Evolutionary conservation across 1,284 basidiomycete genomes (phyloP), one percentile per base, ranked within the genome.

Genomic region (Cryptococcus depauperatus): DNA sequence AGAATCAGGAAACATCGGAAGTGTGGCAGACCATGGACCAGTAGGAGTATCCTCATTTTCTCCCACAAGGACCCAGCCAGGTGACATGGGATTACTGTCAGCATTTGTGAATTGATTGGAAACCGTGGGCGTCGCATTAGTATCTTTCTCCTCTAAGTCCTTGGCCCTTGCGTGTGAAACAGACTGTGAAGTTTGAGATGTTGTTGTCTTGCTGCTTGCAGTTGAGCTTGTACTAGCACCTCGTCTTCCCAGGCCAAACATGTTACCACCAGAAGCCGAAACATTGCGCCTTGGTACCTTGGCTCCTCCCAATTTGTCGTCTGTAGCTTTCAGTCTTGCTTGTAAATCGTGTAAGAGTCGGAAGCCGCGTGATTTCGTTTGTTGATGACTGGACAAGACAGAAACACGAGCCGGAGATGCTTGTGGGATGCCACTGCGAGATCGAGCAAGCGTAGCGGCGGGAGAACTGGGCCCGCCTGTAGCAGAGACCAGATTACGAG

Each of bases 1-100:
- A 2, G 57, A 62, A 3, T 30, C 16, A 3, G 53, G 59, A 28
- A 64, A 62, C 8, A 44, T 41, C 9, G 16, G 41, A 6, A 44
- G 28, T 37, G 30, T 38, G 41, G 37, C 44, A 18, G 25, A 25
- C 25, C 22, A 37, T 21, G 35, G 46, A 16, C 44, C 45, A 3
- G 46, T 51, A 13, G 58, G 56, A 8, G 58, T 55, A 5, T 58
- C 54, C 4, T 52, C 55, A n/a, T 49, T 53, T 18, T 63, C 66
- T 7, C 53, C 57, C 2, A 71, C 53, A 37, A 71, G 38, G 6
- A 69, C 62, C 69, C 69, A 71, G 14, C 63, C 59, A 1, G 66
- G 64, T 9, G 48, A 52, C 22, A 62, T 41, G 38, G 55, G 29
- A 18, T 43, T 46, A 16, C 35, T 33, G 1, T 43, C 37, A 18